Evolutionary conservation across 768 basidiomycete species (phyloP), one percentile per base, ranked within the genome.

Genomic region (Amanita polypyramis): DNA sequence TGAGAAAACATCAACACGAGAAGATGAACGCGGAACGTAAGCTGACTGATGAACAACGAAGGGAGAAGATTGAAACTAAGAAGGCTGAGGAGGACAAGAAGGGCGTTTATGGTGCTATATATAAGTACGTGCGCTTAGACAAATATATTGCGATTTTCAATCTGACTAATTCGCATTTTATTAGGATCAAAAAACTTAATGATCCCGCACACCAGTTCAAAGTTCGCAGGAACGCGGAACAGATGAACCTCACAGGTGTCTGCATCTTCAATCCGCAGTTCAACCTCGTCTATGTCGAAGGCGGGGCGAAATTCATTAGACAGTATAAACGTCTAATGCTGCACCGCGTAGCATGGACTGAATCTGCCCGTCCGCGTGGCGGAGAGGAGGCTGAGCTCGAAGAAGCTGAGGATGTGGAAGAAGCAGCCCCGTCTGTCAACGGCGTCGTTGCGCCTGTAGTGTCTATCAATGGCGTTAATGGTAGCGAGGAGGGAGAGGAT

Each of bases 171-270:
- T 19, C 23, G 15, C 30, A 25, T 43, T 17, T 43, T 38, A 34
- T 5, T 60, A 91, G 92, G 68, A 74, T 99, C 55, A 85, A 85
- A 61, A 84, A 77, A 47, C 79, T 99, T 39, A 75, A 81, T n/a
- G 93, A 98, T 61, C 91, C 86, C 1, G 74, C 88, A 9, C 96
- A 99, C 57, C 83, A 88, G 51, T 97, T 91, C 74, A 99, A 98
- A 70, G 88, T 97, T 45, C 82, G 88, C 50, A 93, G 89, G 72
- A 98, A 98, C 57, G 96, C 96, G 1, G 88, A 95, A 58, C 92
- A 96, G 61, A 73, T 85, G 61, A 81, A 79, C 51, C 72, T 98
- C 11, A 83, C 89, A 0, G 96, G 96, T 8, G 68, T 94, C 30
- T 92, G 88, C 58, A 84, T 96, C 58, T 91, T 92, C 76, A 81